These are phyloP conservation scores for Suillus alpinus DNA, from an alignment of 768 basidiomycete genomes.

Conservation along the genomic window DNA sequence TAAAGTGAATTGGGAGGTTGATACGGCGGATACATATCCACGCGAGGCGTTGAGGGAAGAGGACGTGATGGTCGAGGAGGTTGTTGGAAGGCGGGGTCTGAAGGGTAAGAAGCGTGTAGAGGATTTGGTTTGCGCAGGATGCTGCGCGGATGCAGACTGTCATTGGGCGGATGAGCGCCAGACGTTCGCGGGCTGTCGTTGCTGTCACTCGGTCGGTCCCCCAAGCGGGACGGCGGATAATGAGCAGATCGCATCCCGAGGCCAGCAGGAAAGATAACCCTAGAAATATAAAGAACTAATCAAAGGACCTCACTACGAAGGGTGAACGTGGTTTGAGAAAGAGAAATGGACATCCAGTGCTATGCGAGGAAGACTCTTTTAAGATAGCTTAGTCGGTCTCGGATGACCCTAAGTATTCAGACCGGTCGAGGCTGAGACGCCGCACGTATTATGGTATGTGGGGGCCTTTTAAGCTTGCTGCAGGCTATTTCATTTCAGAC, in stretches of 20 bases:
- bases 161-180: constrained; percentile 3
- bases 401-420: constrained; percentile 12
- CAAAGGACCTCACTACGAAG: not conserved
- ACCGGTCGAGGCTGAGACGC: constrained; percentile 18
- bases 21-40: constrained; percentile 4
- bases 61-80: constrained; percentile 4
- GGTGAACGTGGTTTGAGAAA: constrained; percentile 5
- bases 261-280: constrained; percentile 4
- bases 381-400: not conserved
- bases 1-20: constrained; percentile 21
- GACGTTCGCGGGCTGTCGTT: constrained; percentile 4
- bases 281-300: not conserved
- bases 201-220: constrained; percentile 3
- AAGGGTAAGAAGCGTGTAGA: not conserved
- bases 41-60: constrained; percentile 10
- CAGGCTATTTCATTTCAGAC: constrained; percentile 22
- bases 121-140: constrained; percentile 17
- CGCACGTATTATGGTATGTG: constrained; percentile 1
- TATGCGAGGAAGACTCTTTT: constrained; percentile 1
- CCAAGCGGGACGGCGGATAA: constrained; percentile 11
- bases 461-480: not conserved
- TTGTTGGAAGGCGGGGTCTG: constrained; percentile 6
- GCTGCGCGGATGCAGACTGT: constrained; percentile 12
- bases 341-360: not conserved
- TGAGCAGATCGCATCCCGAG: constrained; percentile 16